Base-by-base conservation (phyloP, 345 rosid genomes). In the Hibiscus syriacus region DNA sequence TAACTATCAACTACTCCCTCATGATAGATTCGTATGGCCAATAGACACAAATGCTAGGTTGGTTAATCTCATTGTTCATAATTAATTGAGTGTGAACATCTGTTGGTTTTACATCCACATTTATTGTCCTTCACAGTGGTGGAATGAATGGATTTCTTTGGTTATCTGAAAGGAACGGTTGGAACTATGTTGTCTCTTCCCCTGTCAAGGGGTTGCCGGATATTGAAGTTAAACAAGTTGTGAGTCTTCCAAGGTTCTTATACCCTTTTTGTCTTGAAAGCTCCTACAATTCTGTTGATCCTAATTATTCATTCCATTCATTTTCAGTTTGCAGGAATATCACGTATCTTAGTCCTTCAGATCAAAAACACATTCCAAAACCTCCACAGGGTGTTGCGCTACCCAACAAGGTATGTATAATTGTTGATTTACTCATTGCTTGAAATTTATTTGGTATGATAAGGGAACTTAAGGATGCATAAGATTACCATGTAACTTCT, bases 61-160 rank as follows among this genome's bases (percentile, higher is more conserved):
- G 56, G 83, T 72, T 70, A 50, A 54, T 60, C 43, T 64, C 30
- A 49, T 6, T 23, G 23, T 43, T 50, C 41, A 34, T 65, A 25
- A 5, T 52, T 60, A n/a, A 54, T 56, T 56, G 29, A 73, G 30
- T 34, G 56, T 13, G 20, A 50, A 64, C 29, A 38, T 63, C 46
- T 62, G 39, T 74, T 81, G 70, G 16, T 50, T 72, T 68, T 70
- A 57, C 36, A 62, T 50, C 56, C 25, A 77, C 13, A 46, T 27
- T 58, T 23, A 17, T 73, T 57, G 55, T 65, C 36, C 19, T 41
- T 75, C 79, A 70, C 87, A 95, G 99, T 78, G 84, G 82, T 81
- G 98, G 96, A 70, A 88, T 90, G 96, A 95, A 85, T 70, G 99
- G 99, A 20, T 92, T 53, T 78, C 73, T 95, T 72, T 88, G 92